Evolutionary conservation across 805 yeast species (phyloP).

Genomic region (Babjeviella inositovora): DNA sequence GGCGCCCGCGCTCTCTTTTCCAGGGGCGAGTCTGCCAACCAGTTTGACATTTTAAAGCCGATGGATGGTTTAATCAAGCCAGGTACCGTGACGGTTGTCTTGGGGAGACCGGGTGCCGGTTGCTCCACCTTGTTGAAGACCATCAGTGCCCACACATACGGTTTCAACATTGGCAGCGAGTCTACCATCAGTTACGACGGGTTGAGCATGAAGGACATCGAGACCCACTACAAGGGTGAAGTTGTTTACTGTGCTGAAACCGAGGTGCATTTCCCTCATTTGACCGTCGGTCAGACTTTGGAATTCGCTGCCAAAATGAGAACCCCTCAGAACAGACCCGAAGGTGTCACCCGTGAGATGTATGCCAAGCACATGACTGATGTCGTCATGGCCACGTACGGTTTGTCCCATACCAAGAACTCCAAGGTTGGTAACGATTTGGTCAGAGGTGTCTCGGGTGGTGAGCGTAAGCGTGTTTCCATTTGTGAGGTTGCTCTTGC

Average conservation of each 20-base stretch:
- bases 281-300: constrained; percentile 62
- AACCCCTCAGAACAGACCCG: constrained; percentile 40
- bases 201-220: constrained; percentile 39
- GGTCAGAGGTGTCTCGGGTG: constrained; percentile 68
- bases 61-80: constrained; percentile 9
- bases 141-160: constrained; percentile 18
- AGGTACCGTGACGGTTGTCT: constrained; percentile 15
- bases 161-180: constrained; percentile 22
- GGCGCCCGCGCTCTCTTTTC: constrained; percentile 3
- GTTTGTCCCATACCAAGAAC: constrained; percentile 40
- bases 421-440: constrained; percentile 48
- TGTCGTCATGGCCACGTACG: constrained; percentile 35
- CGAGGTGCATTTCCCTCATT: constrained; percentile 63
- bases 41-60: constrained; percentile 7
- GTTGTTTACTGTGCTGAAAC: constrained; percentile 42
- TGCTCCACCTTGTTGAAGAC: constrained; percentile 18
- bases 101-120: constrained; percentile 21
- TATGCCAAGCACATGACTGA: constrained; percentile 22
- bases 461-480: constrained; percentile 76
- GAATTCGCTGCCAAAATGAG: constrained; percentile 55
- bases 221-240: constrained; percentile 37
- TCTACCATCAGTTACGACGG: constrained; percentile 53
- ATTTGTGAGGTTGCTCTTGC: constrained; percentile 63
- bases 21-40: constrained; percentile 8
- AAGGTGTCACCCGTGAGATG: constrained; percentile 19